phyloP scores from a whole-genome alignment of 176 grass and related monocot genomes.

The Leersia perrieri region DNA sequence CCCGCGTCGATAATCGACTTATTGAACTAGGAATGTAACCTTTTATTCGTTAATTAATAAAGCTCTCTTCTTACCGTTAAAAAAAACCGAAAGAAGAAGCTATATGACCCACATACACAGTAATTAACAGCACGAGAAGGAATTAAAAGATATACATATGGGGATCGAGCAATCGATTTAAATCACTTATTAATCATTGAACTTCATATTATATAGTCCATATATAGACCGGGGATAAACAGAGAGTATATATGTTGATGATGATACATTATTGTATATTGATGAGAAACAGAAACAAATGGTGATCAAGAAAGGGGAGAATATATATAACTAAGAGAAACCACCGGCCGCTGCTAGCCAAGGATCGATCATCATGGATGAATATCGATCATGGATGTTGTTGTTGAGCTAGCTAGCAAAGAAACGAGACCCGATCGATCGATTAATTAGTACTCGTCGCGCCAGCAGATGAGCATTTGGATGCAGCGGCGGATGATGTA shows the following conservation, averaged over 20 bases:
- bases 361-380: not conserved
- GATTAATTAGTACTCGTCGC: conserved; percentile 7
- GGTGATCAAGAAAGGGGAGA: not conserved
- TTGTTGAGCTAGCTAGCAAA: too few species aligned
- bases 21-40: too few species aligned
- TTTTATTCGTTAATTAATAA: too few species aligned
- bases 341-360: too few species aligned
- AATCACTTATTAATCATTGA: not conserved
- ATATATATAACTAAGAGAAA: not conserved
- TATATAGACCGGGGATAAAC: not conserved
- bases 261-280: not conserved
- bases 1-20: too few species aligned
- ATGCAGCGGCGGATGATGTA: conserved; percentile 56
- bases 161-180: not conserved
- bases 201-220: too few species aligned
- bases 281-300: not conserved
- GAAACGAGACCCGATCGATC: too few species aligned
- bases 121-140: not conserved
- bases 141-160: not conserved
- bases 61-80: too few species aligned
- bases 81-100: not conserved
- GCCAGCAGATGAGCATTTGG: conserved; percentile 66
- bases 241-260: too few species aligned
- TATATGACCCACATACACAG: too few species aligned
- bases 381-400: too few species aligned